phyloP scores from a whole-genome alignment of 2,329 filamentous ascomycete species.

The Pseudocercospora eumusae region DNA sequence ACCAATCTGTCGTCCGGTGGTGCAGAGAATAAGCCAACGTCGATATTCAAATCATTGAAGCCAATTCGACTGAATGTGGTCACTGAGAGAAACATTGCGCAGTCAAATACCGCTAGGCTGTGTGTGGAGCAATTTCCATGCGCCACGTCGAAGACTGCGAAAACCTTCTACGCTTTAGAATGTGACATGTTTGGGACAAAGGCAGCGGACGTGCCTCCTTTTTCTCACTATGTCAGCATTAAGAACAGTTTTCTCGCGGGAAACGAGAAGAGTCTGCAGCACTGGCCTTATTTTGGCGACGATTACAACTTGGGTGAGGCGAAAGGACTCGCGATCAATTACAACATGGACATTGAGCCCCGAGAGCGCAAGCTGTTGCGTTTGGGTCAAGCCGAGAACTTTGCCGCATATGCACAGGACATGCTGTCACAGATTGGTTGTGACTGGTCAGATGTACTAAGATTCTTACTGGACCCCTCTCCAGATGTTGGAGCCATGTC shows the following conservation, averaged over 20 bases:
- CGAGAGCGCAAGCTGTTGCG: slow-evolving; percentile 39
- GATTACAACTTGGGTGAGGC: slow-evolving; percentile 38
- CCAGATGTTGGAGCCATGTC: slow-evolving; percentile 27
- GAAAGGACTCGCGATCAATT: slow-evolving; percentile 35
- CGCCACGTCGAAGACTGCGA: slow-evolving; percentile 1
- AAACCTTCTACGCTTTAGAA: slow-evolving; percentile 13
- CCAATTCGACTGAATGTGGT: background rate
- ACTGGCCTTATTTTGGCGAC: slow-evolving; percentile 45
- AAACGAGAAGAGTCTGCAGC: slow-evolving; percentile 46
- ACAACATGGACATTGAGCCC: slow-evolving; percentile 35
- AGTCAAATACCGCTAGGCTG: slow-evolving; percentile 9
- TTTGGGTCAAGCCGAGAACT: slow-evolving; percentile 42
- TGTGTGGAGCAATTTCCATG: slow-evolving; percentile 10
- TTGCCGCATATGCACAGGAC: slow-evolving; percentile 39
- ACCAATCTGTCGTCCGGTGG: background rate
- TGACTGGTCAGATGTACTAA: slow-evolving; percentile 43
- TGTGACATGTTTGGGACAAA: slow-evolving; percentile 13
- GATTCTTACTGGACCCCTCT: slow-evolving; percentile 43
- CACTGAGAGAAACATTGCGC: background rate
- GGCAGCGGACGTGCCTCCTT: slow-evolving; percentile 40
- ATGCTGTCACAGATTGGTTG: slow-evolving; percentile 42
- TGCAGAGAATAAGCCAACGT: background rate
- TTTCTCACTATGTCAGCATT: slow-evolving; percentile 47
- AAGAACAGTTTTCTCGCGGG: slow-evolving; percentile 46
- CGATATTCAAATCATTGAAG: slow-evolving; percentile 1